Percentiles rank a stretch among this genome's conserved stretches.
These are phyloP conservation scores for Poteriospumella lacustris DNA, from an alignment of 108 stramenopile genomes.

Conservation along the genomic window DNA sequence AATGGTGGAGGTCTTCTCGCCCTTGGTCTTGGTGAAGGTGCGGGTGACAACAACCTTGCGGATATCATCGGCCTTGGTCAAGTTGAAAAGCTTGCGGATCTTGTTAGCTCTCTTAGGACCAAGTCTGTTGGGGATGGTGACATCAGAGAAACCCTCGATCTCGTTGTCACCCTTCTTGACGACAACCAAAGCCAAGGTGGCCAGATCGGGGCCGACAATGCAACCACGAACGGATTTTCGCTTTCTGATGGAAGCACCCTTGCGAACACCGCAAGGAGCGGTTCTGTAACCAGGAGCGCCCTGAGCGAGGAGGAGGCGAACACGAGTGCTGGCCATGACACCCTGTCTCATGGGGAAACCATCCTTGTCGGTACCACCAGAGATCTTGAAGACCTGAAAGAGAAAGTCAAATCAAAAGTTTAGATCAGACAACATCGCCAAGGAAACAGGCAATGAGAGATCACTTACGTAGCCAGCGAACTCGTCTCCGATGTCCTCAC, in stretches of 20 bases:
- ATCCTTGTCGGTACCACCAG: constrained; percentile 99
- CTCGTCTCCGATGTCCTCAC: constrained; percentile 89
- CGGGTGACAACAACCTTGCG: constrained; percentile 93
- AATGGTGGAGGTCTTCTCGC: constrained; percentile 82
- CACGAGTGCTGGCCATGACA: constrained; percentile 92
- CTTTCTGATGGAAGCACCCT: too few species aligned
- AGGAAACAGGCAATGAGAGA: not conserved
- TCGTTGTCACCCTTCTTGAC: constrained; percentile 84
- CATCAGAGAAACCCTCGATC: constrained; percentile 89
- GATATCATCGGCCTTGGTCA: constrained; percentile 98
- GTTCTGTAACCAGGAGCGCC: constrained; percentile 60
- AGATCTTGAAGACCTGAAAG: constrained; percentile 78
- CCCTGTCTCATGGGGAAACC: constrained; percentile 99
- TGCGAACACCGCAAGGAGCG: constrained; percentile 57
- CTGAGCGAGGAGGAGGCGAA: constrained; percentile 85
- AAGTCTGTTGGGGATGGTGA: constrained; percentile 83
- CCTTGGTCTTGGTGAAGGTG: constrained; percentile 67
- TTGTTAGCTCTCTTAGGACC: constrained; percentile 99
- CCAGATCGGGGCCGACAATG: constrained; percentile 95
- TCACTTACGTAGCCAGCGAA: constrained; percentile 77
- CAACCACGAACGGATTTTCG: constrained; percentile 98
- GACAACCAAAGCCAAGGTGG: constrained; percentile 96
- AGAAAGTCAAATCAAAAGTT: not conserved
- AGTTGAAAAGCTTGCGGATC: constrained; percentile 99
- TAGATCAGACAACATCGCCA: not conserved